A percentile compares a stretch with the other conserved stretches of the same genome.
Conservation (phyloP, 306 rosid species). For the Dryas alaskensis region DNA sequence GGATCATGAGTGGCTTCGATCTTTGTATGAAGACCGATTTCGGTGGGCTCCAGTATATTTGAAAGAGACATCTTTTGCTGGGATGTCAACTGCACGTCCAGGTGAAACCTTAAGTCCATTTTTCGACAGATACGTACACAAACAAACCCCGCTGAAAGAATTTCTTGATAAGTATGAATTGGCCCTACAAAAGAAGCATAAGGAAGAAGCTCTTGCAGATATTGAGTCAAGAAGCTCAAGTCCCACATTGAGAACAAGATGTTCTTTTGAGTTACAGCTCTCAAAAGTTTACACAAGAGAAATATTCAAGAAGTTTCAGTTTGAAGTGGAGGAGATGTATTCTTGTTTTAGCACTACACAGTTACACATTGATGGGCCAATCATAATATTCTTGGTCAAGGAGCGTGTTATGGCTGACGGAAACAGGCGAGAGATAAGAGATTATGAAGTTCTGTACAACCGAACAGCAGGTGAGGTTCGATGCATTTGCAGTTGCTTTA, state of each 20-base stretch:
- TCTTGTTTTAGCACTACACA: conserved; percentile 90
- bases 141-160: conserved; percentile 88
- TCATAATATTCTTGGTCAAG: conserved; percentile 80
- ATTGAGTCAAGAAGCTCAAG: conserved; percentile 78
- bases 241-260: conserved; percentile 73
- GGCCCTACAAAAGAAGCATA: conserved; percentile 80
- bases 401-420: conserved; percentile 78
- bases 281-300: conserved; percentile 73
- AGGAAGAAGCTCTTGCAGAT: conserved; percentile 77
- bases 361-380: conserved; percentile 71
- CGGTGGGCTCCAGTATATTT: conserved; percentile 81
- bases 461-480: conserved; percentile 82
- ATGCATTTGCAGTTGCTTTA: conserved; percentile 90
- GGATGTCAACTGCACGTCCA: conserved; percentile 60
- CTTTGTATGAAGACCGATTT: conserved; percentile 74
- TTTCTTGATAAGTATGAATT: conserved; percentile 93
- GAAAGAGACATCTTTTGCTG: conserved; percentile 75
- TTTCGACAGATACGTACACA: conserved; percentile 80
- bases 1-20: conserved; percentile 86
- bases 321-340: conserved; percentile 90
- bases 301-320: conserved; percentile 71
- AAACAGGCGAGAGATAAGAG: conserved; percentile 67
- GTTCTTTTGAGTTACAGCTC: conserved; percentile 86
- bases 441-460: conserved; percentile 87
- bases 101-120: conserved; percentile 68